These are phyloP conservation scores for Brassica balearica DNA, from an alignment of 441 rosid species.

Conservation along the genomic window DNA sequence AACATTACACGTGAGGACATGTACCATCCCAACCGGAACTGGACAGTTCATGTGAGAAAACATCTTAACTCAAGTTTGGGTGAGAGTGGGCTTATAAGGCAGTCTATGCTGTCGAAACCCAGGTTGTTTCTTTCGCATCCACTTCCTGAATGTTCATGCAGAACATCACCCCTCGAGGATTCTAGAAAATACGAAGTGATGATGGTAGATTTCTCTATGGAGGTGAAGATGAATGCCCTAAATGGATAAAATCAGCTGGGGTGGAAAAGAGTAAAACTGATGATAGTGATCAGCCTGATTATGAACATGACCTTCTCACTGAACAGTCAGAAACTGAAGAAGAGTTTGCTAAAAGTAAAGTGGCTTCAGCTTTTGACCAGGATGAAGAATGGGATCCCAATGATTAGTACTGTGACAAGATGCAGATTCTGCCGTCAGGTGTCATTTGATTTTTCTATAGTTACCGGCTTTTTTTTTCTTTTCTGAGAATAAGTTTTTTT, in stretches of 20 bases:
- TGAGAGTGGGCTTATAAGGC: constrained; percentile 79
- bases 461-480: constrained; percentile 18
- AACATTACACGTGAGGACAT: constrained; percentile 65
- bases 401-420: constrained; percentile 55
- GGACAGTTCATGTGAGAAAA: constrained; percentile 73
- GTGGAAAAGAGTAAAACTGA: constrained; percentile 50
- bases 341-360: constrained; percentile 51
- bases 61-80: constrained; percentile 85
- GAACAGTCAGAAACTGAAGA: constrained; percentile 71
- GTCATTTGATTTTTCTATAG: constrained; percentile 45
- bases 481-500: constrained; percentile 50
- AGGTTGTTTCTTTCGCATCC: constrained; percentile 83
- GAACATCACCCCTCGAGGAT: constrained; percentile 56
- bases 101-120: constrained; percentile 74
- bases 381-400: constrained; percentile 97
- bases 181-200: constrained; percentile 46
- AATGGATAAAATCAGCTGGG: constrained; percentile 74
- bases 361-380: constrained; percentile 57
- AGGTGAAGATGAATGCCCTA: constrained; percentile 93
- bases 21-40: constrained; percentile 79
- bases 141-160: constrained; percentile 96
- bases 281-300: constrained; percentile 62
- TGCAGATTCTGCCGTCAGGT: constrained; percentile 31
- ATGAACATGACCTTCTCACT: constrained; percentile 52
- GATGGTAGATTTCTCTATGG: constrained; percentile 72